Evolutionary conservation across 2,329 filamentous ascomycete species (phyloP), one percentile per base, ranked within the genome.

Genomic region (Coleophoma crateriformis): DNA sequence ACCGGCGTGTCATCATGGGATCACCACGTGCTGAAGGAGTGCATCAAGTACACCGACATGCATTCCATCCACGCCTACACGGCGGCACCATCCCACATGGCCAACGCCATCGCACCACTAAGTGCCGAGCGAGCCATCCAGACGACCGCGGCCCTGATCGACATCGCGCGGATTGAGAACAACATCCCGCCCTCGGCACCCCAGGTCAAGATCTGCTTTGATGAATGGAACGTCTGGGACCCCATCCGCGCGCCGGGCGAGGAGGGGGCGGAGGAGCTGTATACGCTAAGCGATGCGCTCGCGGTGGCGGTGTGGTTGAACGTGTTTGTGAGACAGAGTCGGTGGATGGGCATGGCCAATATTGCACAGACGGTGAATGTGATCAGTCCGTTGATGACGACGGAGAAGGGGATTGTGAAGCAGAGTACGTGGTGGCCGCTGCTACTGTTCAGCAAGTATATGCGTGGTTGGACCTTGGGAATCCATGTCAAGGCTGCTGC

Each of bases 191-290:
- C 59, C 3, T 54, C 47, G 5, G 56, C 61, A 14, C 50, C 64
- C 0, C 66, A 72, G 6, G 81, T 77, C 15, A 82, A 73, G 3
- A 84, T 86, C 58, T 85, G 82, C 66, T 85, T 86, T 61, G 82
- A 86, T 57, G 82, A 86, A 58, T 85, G 82, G 82, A 86, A 86
- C 58, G 81, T 85, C 6, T 86, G 82, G 82, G 80, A 84, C 57
- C 81, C 81, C 0, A 65, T 73, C 17, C 74, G 82, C 4, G 81
- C 82, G 1, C 79, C 80, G 0, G 82, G 82, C 1, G 79, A 82
- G 52, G 65, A 74, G 34, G 82, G 82, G 2, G 82, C 79, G 0
- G 82, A 86, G 63, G 81, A 85, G 58, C 66, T 65, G 48, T 83
- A 86, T 61, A 84, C 80, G 0, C 71, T 85, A 3, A 83, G 78